Evolutionary conservation across 805 yeast species (phyloP).

Genomic region (Candida manassasensis): DNA sequence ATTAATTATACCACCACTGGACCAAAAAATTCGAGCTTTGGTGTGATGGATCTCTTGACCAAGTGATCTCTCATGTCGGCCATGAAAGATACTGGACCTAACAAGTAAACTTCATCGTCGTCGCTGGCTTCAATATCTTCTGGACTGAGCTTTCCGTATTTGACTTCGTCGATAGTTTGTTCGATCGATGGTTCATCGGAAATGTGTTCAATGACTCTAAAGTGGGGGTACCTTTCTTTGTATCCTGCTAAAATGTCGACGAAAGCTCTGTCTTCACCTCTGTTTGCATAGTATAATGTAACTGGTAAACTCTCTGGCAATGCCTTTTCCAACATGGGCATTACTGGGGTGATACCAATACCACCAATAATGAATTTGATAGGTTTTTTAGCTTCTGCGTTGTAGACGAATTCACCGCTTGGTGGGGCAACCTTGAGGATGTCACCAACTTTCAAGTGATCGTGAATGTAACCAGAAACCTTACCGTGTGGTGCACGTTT

Average conservation of each 20-base stretch:
- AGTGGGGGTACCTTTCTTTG: constrained; percentile 12
- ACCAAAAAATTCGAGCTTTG: constrained; percentile 29
- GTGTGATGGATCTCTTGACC: constrained; percentile 11
- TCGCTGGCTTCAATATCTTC: constrained; percentile 17
- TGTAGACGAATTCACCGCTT: constrained; percentile 46
- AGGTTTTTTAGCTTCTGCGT: constrained; percentile 22
- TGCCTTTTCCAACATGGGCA: constrained; percentile 46
- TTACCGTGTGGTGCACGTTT: constrained; percentile 44
- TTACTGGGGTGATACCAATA: constrained; percentile 62
- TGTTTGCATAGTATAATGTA: constrained; percentile 31
- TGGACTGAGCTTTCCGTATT: constrained; percentile 10
- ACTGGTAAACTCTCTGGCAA: constrained; percentile 26
- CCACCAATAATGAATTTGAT: constrained; percentile 52
- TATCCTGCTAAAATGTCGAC: constrained; percentile 14
- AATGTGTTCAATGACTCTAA: constrained; percentile 20
- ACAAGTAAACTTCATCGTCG: constrained; percentile 23
- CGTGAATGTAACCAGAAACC: constrained; percentile 49
- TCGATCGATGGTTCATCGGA: constrained; percentile 8
- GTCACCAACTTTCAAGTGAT: constrained; percentile 44
- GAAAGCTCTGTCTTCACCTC: constrained; percentile 20
- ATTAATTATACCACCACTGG: constrained; percentile 21
- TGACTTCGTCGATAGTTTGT: constrained; percentile 9
- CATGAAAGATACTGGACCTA: constrained; percentile 35
- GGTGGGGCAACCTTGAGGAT: constrained; percentile 52
- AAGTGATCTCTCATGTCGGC: constrained; percentile 20